Evolutionary conservation across 1,284 basidiomycete genomes (phyloP).

Genomic region (Pascua guehoae): DNA sequence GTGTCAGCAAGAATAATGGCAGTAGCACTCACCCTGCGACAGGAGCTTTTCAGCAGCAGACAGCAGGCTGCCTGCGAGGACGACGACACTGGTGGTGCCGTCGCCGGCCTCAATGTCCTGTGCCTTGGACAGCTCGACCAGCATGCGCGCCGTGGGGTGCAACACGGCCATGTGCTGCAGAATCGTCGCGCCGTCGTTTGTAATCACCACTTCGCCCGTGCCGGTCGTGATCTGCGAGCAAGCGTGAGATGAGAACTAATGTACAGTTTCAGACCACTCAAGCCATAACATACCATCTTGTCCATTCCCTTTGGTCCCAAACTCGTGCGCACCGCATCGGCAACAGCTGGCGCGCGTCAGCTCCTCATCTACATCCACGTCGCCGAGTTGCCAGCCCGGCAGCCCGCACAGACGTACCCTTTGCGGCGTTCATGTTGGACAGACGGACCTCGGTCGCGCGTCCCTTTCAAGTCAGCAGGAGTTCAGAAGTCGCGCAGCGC

Average conservation of each 20-base stretch:
- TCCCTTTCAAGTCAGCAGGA: slow-evolving; percentile 35
- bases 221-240: slow-evolving; percentile 85
- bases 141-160: slow-evolving; percentile 98
- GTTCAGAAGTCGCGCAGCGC: slow-evolving; percentile 9
- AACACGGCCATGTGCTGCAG: slow-evolving; percentile 95
- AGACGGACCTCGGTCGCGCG: slow-evolving; percentile 71
- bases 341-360: slow-evolving; percentile 71
- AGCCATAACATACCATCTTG: slow-evolving; percentile 92
- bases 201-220: slow-evolving; percentile 95
- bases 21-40: slow-evolving; percentile 60
- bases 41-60: slow-evolving; percentile 97
- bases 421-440: slow-evolving; percentile 94
- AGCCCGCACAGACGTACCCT: slow-evolving; percentile 58
- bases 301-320: slow-evolving; percentile 99
- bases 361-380: background rate
- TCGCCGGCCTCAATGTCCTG: slow-evolving; percentile 99
- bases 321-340: slow-evolving; percentile 94
- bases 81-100: slow-evolving; percentile 98
- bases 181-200: slow-evolving; percentile 98
- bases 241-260: no score
- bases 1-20: slow-evolving; percentile 20
- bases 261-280: no score
- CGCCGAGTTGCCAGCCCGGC: no score
- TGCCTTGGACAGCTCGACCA: slow-evolving; percentile 94
- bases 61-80: slow-evolving; percentile 88